Conservation (phyloP, 108 stramenopile genomes). For the Chaetoceros muelleri region DNA sequence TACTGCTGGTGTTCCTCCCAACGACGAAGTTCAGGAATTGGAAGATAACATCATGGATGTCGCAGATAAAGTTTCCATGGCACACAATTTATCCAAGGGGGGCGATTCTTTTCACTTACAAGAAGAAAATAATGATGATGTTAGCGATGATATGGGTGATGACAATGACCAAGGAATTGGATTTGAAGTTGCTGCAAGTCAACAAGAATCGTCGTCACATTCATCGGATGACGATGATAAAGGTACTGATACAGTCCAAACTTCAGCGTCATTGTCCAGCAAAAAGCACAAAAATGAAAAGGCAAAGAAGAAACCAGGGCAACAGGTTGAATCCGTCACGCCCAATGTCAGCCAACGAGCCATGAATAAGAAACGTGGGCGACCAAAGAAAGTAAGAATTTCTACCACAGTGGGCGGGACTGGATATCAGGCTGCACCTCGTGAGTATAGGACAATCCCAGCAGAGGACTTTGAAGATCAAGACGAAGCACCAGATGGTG, state of each 20-base stretch:
- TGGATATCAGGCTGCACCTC: conserved; percentile 40
- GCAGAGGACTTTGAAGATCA: conserved; percentile 39
- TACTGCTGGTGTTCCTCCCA: conserved; percentile 11
- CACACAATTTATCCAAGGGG: background rate
- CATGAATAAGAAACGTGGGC: conserved; percentile 16
- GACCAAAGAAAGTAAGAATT: conserved; percentile 10
- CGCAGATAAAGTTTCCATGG: conserved; percentile 5
- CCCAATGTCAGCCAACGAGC: conserved; percentile 14
- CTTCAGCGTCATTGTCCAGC: background rate
- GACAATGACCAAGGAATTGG: conserved; percentile 8
- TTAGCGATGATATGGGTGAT: conserved; percentile 12
- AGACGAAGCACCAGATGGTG: conserved; percentile 17
- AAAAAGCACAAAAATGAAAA: conserved; percentile 5
- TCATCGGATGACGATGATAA: conserved; percentile 10
- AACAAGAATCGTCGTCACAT: background rate
- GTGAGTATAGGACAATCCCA: conserved; percentile 50
- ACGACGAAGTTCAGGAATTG: conserved; percentile 6
- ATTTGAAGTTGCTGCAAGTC: background rate
- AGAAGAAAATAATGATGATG: conserved; percentile 4
- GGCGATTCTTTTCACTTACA: background rate
- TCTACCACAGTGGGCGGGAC: conserved; percentile 32
- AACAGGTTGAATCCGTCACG: background rate
- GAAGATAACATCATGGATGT: conserved; percentile 3
- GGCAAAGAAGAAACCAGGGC: conserved; percentile 4
- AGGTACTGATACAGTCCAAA: conserved; percentile 2